phyloP scores from a whole-genome alignment of 1,284 basidiomycete species.

The Dichomitus squalens region DNA sequence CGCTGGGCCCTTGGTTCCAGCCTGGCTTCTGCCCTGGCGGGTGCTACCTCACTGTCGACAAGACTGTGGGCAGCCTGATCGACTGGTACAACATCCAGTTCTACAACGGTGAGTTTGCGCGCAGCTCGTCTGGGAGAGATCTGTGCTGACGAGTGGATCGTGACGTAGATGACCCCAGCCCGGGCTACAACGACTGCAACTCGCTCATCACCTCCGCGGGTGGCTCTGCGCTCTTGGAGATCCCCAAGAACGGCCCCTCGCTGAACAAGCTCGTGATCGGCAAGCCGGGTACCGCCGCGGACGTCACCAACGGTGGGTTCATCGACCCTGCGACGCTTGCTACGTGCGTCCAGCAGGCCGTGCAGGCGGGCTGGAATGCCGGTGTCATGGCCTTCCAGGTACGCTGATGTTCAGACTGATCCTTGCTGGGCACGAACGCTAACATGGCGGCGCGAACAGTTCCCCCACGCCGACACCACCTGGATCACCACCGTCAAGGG shows the following conservation, averaged over 20 bases:
- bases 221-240: constrained; percentile 56
- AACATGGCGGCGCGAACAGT: constrained; percentile 1
- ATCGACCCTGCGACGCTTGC: constrained; percentile 55
- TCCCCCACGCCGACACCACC: constrained; percentile 11
- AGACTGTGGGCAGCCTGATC: constrained; percentile 17
- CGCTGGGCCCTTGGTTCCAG: constrained; percentile 12
- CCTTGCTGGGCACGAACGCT: background rate
- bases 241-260: constrained; percentile 55
- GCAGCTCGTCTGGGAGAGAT: background rate
- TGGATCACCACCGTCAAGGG: constrained; percentile 18
- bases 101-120: constrained; percentile 54
- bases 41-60: constrained; percentile 21
- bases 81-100: constrained; percentile 43
- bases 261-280: constrained; percentile 59
- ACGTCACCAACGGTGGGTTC: constrained; percentile 59
- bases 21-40: constrained; percentile 18
- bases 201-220: constrained; percentile 54
- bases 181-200: constrained; percentile 57
- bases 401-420: background rate
- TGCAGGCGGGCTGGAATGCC: constrained; percentile 56
- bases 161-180: constrained; percentile 45
- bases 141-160: background rate
- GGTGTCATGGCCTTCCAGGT: constrained; percentile 45
- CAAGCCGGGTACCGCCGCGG: constrained; percentile 51
- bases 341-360: constrained; percentile 55